These are phyloP conservation scores for Ogataea angusta DNA, from an alignment of 805 yeast genomes.

Conservation along the genomic window DNA sequence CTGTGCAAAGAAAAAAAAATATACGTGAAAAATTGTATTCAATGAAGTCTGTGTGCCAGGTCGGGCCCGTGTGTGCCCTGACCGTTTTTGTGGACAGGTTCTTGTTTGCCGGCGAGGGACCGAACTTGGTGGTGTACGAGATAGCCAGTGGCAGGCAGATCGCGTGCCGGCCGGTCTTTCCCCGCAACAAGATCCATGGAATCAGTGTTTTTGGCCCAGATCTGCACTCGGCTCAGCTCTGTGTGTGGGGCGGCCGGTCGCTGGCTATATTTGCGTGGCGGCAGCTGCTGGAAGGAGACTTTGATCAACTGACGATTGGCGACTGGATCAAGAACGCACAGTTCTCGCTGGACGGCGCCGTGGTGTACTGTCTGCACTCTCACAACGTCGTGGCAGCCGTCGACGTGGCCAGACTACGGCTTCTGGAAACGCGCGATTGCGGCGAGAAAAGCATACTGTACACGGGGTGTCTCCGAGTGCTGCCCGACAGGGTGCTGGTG, in stretches of 20 bases:
- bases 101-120: constrained; percentile 70
- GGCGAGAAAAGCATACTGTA: constrained; percentile 80
- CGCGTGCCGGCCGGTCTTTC: constrained; percentile 46
- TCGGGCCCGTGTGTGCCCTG: constrained; percentile 73
- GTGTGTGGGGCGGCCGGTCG: constrained; percentile 72
- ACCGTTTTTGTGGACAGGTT: constrained; percentile 36
- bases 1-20: constrained; percentile 4
- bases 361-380: constrained; percentile 63
- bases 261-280: constrained; percentile 41
- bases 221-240: constrained; percentile 30
- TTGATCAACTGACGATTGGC: constrained; percentile 49
- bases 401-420: constrained; percentile 21
- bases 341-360: constrained; percentile 39
- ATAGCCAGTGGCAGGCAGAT: constrained; percentile 35
- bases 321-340: constrained; percentile 79
- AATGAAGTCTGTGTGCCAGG: constrained; percentile 32
- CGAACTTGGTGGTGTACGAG: constrained; percentile 54
- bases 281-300: constrained; percentile 24
- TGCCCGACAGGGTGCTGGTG: constrained; percentile 44
- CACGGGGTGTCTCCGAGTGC: constrained; percentile 69
- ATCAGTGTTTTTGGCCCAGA: constrained; percentile 37
- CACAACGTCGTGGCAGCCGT: constrained; percentile 63
- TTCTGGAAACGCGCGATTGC: constrained; percentile 40
- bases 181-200: constrained; percentile 82
- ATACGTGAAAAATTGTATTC: background rate